A percentile compares a stretch with the other conserved stretches of the same genome.
Evolutionary conservation across 202 grass and related monocot genomes (phyloP).

Genomic region (Digitaria exilis): DNA sequence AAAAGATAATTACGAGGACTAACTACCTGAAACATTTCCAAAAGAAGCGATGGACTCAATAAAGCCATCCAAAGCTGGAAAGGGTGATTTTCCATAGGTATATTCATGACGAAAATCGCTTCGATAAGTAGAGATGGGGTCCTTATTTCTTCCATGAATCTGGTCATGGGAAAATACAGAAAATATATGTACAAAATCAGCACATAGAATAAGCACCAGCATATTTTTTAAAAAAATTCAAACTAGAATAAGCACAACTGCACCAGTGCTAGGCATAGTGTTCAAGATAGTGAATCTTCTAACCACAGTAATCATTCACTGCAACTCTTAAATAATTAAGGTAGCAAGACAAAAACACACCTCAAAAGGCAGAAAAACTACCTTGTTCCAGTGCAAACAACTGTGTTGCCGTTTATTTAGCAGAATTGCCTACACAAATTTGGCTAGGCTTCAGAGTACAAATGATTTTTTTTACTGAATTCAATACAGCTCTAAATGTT

Average conservation of each 20-base stretch:
- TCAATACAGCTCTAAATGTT: no score
- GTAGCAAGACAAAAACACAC: not conserved
- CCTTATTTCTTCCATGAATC: slow-evolving; percentile 63
- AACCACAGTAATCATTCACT: not conserved
- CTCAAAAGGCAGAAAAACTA: not conserved
- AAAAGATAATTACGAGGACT: slow-evolving; percentile 15
- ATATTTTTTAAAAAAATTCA: not conserved
- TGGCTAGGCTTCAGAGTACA: no score
- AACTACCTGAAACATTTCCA: slow-evolving; percentile 83
- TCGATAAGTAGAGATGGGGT: slow-evolving; percentile 52
- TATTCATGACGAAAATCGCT: slow-evolving; percentile 63
- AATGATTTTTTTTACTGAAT: no score
- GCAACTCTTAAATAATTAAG: no score
- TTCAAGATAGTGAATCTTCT: slow-evolving; percentile 7
- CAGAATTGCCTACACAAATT: no score
- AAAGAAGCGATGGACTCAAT: slow-evolving; percentile 86
- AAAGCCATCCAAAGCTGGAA: slow-evolving; percentile 88
- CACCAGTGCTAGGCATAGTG: not conserved
- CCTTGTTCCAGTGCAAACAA: not conserved
- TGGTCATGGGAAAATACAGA: slow-evolving; percentile 39
- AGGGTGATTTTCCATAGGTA: slow-evolving; percentile 78
- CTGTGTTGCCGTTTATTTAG: not conserved
- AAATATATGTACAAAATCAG: slow-evolving; percentile 3
- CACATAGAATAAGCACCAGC: not conserved
- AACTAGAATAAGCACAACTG: not conserved